phyloP scores from a whole-genome alignment of 2,329 filamentous ascomycete species.

The Albifimbria verrucaria region DNA sequence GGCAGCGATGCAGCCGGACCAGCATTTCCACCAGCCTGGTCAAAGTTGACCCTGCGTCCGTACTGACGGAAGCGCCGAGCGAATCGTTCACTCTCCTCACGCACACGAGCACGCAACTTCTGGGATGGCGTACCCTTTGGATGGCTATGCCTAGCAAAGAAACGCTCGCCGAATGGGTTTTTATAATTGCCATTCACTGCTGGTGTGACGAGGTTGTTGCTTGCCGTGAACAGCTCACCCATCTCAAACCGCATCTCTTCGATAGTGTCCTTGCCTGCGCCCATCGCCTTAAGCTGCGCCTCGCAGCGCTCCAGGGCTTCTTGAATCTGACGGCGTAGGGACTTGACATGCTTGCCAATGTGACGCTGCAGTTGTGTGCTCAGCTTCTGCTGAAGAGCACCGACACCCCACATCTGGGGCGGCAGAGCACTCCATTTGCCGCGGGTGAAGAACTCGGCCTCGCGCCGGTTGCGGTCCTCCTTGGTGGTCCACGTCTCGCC shows the following conservation, averaged over 20 bases:
- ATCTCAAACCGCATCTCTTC: slow-evolving; percentile 53
- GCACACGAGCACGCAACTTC: slow-evolving; percentile 47
- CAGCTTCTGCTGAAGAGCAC: slow-evolving; percentile 44
- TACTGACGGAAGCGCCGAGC: slow-evolving; percentile 45
- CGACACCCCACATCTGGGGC: slow-evolving; percentile 44
- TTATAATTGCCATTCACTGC: slow-evolving; percentile 54
- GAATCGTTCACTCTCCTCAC: slow-evolving; percentile 51
- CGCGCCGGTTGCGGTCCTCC: slow-evolving; percentile 37
- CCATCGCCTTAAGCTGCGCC: slow-evolving; percentile 46
- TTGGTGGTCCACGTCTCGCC: slow-evolving; percentile 41
- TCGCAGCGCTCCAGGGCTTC: slow-evolving; percentile 47
- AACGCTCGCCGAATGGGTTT: slow-evolving; percentile 48
- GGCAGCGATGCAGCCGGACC: slow-evolving; percentile 19
- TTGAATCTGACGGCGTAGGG: slow-evolving; percentile 48
- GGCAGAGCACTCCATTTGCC: slow-evolving; percentile 48
- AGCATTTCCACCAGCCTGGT: slow-evolving; percentile 15
- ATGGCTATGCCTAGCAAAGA: slow-evolving; percentile 47
- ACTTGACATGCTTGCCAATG: slow-evolving; percentile 50
- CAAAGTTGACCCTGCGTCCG: slow-evolving; percentile 46
- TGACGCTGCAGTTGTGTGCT: slow-evolving; percentile 48
- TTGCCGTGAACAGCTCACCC: slow-evolving; percentile 49
- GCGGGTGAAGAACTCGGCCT: slow-evolving; percentile 46
- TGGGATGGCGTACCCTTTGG: slow-evolving; percentile 49
- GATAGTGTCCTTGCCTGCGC: slow-evolving; percentile 47
- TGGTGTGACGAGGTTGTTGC: slow-evolving; percentile 51